Conservation (phyloP, 345 rosid species). For the thale cress (Arabidopsis thaliana) region DNA sequence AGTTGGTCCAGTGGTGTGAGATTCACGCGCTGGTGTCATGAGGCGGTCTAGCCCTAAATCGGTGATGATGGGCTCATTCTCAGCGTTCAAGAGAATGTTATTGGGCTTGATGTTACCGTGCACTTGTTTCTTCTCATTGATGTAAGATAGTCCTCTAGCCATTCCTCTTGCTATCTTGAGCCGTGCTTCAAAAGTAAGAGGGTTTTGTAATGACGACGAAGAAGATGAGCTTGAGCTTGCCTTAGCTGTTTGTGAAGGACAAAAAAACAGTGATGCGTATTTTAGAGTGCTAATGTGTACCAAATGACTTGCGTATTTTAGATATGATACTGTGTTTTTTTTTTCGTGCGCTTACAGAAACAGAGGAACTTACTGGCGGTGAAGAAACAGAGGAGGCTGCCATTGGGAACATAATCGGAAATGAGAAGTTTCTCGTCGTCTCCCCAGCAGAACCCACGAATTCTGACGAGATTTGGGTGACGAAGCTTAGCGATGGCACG, state of each 20-base stretch:
- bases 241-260: slow-evolving; percentile 30
- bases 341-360: not conserved
- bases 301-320: not conserved
- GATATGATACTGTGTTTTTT: not conserved
- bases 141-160: slow-evolving; percentile 73
- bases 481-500: slow-evolving; percentile 63
- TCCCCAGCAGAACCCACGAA: slow-evolving; percentile 90
- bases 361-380: slow-evolving; percentile 57
- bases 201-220: slow-evolving; percentile 51
- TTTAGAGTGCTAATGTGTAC: not conserved
- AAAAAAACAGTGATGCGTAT: not conserved
- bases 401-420: slow-evolving; percentile 73
- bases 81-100: slow-evolving; percentile 69
- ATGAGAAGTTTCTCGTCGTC: slow-evolving; percentile 84
- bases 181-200: slow-evolving; percentile 61
- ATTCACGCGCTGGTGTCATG: slow-evolving; percentile 20
- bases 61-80: slow-evolving; percentile 68
- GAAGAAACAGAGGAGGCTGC: slow-evolving; percentile 66
- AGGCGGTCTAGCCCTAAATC: slow-evolving; percentile 78
- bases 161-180: slow-evolving; percentile 81
- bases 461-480: slow-evolving; percentile 75
- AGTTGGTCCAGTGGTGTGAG: slow-evolving; percentile 21
- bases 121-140: slow-evolving; percentile 79
- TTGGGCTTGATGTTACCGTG: slow-evolving; percentile 84
- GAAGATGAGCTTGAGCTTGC: slow-evolving; percentile 50